Evolutionary conservation across 2,329 filamentous ascomycete genomes (phyloP), one percentile per base, ranked within the genome.

Genomic region (Mycosphaerelloides madeirae): DNA sequence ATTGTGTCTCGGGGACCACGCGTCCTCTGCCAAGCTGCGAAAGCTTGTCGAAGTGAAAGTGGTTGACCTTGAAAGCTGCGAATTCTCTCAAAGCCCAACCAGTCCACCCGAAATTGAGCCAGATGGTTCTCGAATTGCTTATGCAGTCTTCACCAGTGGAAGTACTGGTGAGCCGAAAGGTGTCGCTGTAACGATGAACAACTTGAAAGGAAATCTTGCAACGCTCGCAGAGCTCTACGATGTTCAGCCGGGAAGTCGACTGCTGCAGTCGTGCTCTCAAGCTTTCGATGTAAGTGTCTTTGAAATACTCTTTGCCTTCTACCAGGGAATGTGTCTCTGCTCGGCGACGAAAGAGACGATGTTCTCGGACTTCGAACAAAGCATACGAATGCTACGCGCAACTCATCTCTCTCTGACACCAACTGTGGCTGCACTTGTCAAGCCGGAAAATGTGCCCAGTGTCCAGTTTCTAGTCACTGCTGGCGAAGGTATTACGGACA

Each of bases 241-340:
- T 0, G 68, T 70, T 0, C 60, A 67, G 1, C 46, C 60, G 1
- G 63, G 62, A 1, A 77, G 81, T 1, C 77, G 81, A n/a, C 70
- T 95, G 25, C 70, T 95, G 0, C 89, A 95, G 64, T 80, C 85
- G 2, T 94, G 85, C 59, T 91, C 87, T 0, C 85, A 89, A 59
- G 84, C 84, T 0, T 95, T 94, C 59, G 87, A 94, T 59, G 77
- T 94, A 2, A 94, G 87, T 0, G 85, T 94, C 0, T 94, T 94
- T 60, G 89, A 95, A 58, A 90, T 94, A 12, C 91, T 95, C 62
- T 94, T 87, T 56, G 74, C 87, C 0, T 94, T 88, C 84, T 77
- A 78, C 36, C 75, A 76, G 28, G 87, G 87, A 3, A 87, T 91
- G 71, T 85, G 83, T 48, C 71, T 95, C 11, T 95, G 86, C 59